These are phyloP conservation scores for Dactylella cylindrospora DNA, from an alignment of 2,329 filamentous ascomycete species.

Conservation along the genomic window DNA sequence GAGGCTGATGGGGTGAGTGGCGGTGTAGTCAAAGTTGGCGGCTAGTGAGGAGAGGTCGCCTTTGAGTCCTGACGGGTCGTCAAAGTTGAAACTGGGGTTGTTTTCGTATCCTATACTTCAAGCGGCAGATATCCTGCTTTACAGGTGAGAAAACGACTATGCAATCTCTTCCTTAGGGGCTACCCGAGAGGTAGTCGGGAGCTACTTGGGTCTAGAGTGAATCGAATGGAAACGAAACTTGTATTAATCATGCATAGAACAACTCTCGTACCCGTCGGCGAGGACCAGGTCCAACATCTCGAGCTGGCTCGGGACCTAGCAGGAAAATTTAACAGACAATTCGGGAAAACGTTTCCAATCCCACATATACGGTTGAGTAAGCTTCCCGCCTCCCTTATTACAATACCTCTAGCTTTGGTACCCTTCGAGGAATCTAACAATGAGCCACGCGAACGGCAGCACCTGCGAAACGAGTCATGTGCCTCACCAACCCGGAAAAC, in stretches of 20 bases:
- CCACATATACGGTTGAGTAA: conserved; percentile 73
- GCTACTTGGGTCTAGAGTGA: too few relatives aligned
- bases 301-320: conserved; percentile 88
- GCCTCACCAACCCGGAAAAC: conserved; percentile 69
- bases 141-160: conserved; percentile 59
- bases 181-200: too few relatives aligned
- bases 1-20: conserved; percentile 5
- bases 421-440: neutral
- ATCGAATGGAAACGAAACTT: too few relatives aligned
- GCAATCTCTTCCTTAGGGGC: too few relatives aligned
- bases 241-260: conserved; percentile 58
- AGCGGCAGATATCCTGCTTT: conserved; percentile 88
- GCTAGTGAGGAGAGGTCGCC: conserved; percentile 62
- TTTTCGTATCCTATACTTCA: conserved; percentile 96
- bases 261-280: conserved; percentile 94
- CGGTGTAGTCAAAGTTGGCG: conserved; percentile 68
- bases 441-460: conserved; percentile 55
- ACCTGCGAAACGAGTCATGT: conserved; percentile 86
- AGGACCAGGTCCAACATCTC: conserved; percentile 90
- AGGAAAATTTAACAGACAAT: conserved; percentile 79
- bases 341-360: conserved; percentile 63
- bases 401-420: neutral
- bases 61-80: conserved; percentile 62
- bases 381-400: conserved; percentile 45
- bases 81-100: conserved; percentile 76